Conservation (phyloP, 768 basidiomycete genomes). For the Boletus sp. region DNA sequence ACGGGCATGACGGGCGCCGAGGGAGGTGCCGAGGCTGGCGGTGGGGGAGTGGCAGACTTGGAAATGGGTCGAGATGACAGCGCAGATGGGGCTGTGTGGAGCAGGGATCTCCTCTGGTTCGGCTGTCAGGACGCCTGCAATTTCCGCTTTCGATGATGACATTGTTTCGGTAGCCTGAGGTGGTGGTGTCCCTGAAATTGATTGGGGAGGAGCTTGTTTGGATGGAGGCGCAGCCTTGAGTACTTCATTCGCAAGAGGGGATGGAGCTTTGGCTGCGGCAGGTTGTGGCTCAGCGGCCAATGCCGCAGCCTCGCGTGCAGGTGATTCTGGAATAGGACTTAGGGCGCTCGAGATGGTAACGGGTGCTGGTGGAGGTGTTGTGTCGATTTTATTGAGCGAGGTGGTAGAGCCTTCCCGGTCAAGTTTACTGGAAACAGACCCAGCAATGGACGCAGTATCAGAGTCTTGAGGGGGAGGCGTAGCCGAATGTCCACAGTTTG, state of each 20-base stretch:
- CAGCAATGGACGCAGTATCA: conserved; percentile 21
- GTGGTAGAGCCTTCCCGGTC: conserved; percentile 31
- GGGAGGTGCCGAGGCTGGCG: conserved; percentile 18
- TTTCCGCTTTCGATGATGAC: too few species aligned
- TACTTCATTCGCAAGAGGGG: too few species aligned
- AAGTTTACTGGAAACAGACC: conserved; percentile 26
- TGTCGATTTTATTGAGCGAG: conserved; percentile 35
- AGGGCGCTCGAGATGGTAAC: conserved; percentile 17
- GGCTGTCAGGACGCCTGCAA: conserved; percentile 49
- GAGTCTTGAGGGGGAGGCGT: conserved; percentile 30
- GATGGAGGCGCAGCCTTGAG: too few species aligned
- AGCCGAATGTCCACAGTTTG: conserved; percentile 21
- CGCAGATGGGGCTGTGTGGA: too few species aligned
- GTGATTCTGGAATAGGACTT: too few species aligned
- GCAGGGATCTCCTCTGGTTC: conserved; percentile 39
- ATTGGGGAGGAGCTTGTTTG: too few species aligned
- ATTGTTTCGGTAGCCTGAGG: too few species aligned
- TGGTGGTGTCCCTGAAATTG: too few species aligned
- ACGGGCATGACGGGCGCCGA: too few species aligned
- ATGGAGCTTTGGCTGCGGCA: too few species aligned
- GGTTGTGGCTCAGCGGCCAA: conserved; percentile 32
- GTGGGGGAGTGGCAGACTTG: conserved; percentile 17
- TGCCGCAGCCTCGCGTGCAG: conserved; percentile 53
- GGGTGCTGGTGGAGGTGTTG: conserved; percentile 27
- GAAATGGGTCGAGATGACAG: conserved; percentile 15